Conservation (phyloP, 345 rosid genomes). For the Moricandia moricandioides region DNA sequence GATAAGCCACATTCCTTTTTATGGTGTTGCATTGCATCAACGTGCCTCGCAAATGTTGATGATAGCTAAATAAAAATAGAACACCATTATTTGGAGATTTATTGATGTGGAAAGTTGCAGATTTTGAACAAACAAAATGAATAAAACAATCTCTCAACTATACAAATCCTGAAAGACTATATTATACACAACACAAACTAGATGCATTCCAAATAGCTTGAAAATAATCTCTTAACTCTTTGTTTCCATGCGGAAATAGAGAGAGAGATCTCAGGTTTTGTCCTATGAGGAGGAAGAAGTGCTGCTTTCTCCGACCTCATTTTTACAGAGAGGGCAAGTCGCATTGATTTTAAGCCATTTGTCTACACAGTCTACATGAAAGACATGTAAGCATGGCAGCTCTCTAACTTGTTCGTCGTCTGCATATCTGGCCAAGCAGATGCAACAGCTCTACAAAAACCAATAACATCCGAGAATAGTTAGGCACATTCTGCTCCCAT, state of each 20-base stretch:
- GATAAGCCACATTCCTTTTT: too few species aligned
- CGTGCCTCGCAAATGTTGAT: too few species aligned
- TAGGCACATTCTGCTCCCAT: neutral
- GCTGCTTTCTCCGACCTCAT: constrained; percentile 53
- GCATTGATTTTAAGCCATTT: constrained; percentile 83
- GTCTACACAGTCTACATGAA: constrained; percentile 70
- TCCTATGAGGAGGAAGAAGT: constrained; percentile 27
- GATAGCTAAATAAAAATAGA: too few species aligned
- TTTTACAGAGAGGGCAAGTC: constrained; percentile 71
- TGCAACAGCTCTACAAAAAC: constrained; percentile 64
- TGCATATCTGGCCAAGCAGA: constrained; percentile 64
- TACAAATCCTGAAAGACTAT: constrained; percentile 18
- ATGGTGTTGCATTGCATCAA: too few species aligned
- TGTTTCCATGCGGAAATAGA: neutral
- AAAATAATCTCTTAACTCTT: neutral
- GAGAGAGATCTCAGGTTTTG: constrained; percentile 6
- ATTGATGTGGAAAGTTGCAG: neutral
- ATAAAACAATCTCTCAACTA: constrained; percentile 21
- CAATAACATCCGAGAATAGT: constrained; percentile 11
- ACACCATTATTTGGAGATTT: neutral
- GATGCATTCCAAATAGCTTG: neutral
- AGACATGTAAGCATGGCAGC: constrained; percentile 63
- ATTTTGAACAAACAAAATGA: constrained; percentile 25
- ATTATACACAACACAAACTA: constrained; percentile 10
- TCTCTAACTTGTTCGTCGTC: constrained; percentile 65